These are phyloP conservation scores for Bassia scoparia DNA, from an alignment of 148 eudicot species.

Conservation along the genomic window DNA sequence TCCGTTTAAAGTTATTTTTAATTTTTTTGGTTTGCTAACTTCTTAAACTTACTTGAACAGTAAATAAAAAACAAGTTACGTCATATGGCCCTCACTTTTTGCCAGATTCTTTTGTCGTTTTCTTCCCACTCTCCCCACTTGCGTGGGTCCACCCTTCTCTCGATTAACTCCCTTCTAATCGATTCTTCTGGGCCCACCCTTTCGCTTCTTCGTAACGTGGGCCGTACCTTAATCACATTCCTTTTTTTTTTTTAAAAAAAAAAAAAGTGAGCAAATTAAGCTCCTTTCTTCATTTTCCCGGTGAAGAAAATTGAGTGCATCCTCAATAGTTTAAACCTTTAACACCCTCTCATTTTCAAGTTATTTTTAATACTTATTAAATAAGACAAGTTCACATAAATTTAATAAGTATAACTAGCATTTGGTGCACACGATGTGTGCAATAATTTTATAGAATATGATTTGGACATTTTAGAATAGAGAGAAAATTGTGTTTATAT, in stretches of 20 bases:
- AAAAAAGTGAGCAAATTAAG: too few species aligned
- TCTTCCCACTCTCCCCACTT: slow-evolving; percentile 21
- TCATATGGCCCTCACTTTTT: slow-evolving; percentile 23
- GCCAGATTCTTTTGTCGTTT: slow-evolving; percentile 34
- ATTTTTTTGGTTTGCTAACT: not conserved
- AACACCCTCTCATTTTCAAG: too few species aligned
- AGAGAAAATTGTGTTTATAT: too few species aligned
- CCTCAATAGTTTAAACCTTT: too few species aligned
- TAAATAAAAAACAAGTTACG: slow-evolving; percentile 20
- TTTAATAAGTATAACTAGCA: too few species aligned
- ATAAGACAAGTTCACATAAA: too few species aligned
- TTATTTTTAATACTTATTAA: too few species aligned
- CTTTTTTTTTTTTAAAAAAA: not conserved
- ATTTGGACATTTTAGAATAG: too few species aligned
- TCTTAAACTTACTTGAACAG: not conserved
- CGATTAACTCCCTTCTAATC: slow-evolving; percentile 11
- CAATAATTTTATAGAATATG: too few species aligned
- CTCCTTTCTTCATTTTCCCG: too few species aligned
- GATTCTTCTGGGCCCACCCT: slow-evolving; percentile 22
- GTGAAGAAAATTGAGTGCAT: too few species aligned
- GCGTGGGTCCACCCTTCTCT: slow-evolving; percentile 22
- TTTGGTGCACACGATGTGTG: too few species aligned
- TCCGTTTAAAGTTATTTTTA: slow-evolving; percentile 9
- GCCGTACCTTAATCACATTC: not conserved
- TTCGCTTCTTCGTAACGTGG: slow-evolving; percentile 10